Evolutionary conservation across 2,329 filamentous ascomycete species (phyloP).

Genomic region (Talaromyces albobiverticillius): DNA sequence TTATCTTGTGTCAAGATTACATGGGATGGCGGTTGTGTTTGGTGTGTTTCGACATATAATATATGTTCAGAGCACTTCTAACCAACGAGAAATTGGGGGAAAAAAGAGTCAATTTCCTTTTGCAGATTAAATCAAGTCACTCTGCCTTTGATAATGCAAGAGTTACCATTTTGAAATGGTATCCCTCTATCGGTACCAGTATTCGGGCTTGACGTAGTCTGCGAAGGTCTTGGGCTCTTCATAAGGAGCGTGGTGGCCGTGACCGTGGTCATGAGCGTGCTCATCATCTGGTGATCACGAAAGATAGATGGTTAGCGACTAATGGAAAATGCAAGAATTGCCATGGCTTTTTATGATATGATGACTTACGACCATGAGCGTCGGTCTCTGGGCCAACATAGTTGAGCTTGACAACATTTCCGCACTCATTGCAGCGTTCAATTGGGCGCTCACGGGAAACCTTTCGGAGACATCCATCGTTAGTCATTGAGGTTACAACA

Average conservation of each 20-base stretch:
- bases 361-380: conserved; percentile 53
- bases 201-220: conserved; percentile 93
- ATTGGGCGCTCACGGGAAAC: conserved; percentile 84
- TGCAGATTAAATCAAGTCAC: neutral
- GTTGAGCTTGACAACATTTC: conserved; percentile 95
- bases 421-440: conserved; percentile 95
- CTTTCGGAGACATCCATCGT: conserved; percentile 41
- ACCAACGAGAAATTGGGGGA: neutral
- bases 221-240: conserved; percentile 94
- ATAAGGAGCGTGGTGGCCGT: conserved; percentile 51
- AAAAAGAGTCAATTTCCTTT: neutral
- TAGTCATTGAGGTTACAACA: neutral
- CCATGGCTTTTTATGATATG: neutral
- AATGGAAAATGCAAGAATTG: neutral
- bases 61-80: conserved; percentile 5
- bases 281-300: conserved; percentile 17
- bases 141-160: neutral
- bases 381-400: conserved; percentile 84
- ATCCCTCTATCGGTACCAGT: conserved; percentile 64
- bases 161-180: neutral
- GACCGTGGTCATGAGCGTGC: conserved; percentile 29
- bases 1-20: neutral
- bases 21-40: neutral
- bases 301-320: neutral
- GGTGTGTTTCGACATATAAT: conserved; percentile 1